Percentiles rank a stretch among this genome's conserved stretches.
Evolutionary conservation across 371 early-diverging fungal species (phyloP).

Genomic region (Mortierella sp.): DNA sequence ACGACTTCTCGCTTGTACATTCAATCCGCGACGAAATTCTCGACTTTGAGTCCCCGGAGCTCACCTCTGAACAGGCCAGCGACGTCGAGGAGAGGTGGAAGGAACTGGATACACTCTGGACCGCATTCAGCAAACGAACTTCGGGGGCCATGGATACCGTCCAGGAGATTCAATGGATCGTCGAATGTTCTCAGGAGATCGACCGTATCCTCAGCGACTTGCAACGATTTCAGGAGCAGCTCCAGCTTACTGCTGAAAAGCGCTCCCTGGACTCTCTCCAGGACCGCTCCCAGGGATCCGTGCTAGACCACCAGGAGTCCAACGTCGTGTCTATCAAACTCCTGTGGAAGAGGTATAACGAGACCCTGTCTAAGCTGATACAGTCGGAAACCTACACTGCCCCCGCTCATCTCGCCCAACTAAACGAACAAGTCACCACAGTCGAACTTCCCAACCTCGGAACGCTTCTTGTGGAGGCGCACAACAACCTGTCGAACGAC

Average conservation of each 20-base stretch:
- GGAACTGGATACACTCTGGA: conserved; percentile 39
- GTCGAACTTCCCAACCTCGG: conserved; percentile 30
- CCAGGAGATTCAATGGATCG: conserved; percentile 53
- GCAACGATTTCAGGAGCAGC: conserved; percentile 45
- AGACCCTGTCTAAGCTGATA: conserved; percentile 27
- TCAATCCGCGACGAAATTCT: conserved; percentile 42
- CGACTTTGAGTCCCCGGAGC: conserved; percentile 48
- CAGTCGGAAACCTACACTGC: conserved; percentile 34
- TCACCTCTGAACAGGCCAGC: conserved; percentile 35
- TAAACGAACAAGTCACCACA: conserved; percentile 17
- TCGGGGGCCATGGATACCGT: conserved; percentile 27
- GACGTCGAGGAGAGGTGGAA: conserved; percentile 47
- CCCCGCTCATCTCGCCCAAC: conserved; percentile 36
- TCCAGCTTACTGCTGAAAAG: conserved; percentile 35
- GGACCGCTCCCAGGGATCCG: conserved; percentile 39
- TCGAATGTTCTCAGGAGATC: conserved; percentile 52
- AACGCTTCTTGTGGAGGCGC: conserved; percentile 19
- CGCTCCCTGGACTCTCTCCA: conserved; percentile 41
- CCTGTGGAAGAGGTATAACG: conserved; percentile 35
- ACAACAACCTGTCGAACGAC: conserved; percentile 41
- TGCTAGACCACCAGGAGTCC: conserved; percentile 46
- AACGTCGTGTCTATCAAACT: conserved; percentile 35
- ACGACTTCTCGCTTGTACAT: conserved; percentile 30
- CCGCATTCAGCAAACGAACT: conserved; percentile 23
- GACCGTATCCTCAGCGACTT: conserved; percentile 41